Conservation (phyloP, 495 filamentous ascomycete species). For the Xylaria intraflava region DNA sequence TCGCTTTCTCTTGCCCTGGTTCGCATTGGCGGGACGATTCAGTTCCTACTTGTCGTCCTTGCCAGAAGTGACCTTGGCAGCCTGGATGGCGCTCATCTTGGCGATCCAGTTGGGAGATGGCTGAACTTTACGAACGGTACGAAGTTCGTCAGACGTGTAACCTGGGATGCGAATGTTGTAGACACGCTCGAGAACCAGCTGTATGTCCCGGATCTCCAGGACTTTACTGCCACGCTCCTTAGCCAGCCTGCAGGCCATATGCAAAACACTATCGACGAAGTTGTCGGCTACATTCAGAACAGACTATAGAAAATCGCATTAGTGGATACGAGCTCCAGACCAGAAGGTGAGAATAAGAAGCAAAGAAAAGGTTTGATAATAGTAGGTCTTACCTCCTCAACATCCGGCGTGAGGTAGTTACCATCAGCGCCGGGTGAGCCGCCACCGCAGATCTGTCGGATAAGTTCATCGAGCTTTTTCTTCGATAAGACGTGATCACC, state of each 20-base stretch:
- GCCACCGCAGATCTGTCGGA: conserved; percentile 84
- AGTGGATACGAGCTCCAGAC: conserved; percentile 12
- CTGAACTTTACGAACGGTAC: conserved; percentile 86
- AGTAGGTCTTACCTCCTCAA: conserved; percentile 70
- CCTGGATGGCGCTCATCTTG: conserved; percentile 94
- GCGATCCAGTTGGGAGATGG: conserved; percentile 81
- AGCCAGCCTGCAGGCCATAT: conserved; percentile 78
- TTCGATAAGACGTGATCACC: conserved; percentile 85
- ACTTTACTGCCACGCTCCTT: conserved; percentile 84
- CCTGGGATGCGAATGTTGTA: conserved; percentile 98
- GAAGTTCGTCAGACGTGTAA: conserved; percentile 86
- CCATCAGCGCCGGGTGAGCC: conserved; percentile 61
- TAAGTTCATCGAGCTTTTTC: conserved; percentile 93
- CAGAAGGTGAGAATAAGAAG: background rate
- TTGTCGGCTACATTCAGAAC: conserved; percentile 86
- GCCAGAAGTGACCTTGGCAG: conserved; percentile 68
- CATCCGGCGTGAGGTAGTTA: conserved; percentile 72
- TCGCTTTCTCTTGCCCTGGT: background rate
- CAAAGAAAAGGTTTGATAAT: too few relatives aligned
- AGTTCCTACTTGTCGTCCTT: conserved; percentile 40
- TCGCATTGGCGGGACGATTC: conserved; percentile 2
- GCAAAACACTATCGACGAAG: conserved; percentile 87
- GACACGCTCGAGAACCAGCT: conserved; percentile 89
- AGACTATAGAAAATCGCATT: conserved; percentile 45
- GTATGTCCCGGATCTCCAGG: conserved; percentile 88